A percentile compares a stretch with the other conserved stretches of the same genome.
phyloP scores from a whole-genome alignment of 2,329 filamentous ascomycete species.

The Sarocladium oryzae region DNA sequence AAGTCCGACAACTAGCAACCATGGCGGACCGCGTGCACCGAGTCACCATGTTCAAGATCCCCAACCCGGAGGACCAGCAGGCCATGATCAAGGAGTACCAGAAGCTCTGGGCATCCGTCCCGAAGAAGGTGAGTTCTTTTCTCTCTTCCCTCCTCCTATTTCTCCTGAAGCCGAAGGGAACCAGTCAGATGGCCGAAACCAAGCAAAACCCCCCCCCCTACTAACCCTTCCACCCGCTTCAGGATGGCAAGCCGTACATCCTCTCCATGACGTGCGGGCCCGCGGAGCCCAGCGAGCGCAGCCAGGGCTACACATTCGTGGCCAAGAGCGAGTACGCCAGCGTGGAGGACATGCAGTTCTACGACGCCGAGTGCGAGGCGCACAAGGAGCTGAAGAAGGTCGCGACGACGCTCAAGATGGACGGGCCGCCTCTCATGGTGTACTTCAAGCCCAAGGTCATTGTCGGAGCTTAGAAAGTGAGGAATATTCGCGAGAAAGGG shows the following conservation, averaged over 20 bases:
- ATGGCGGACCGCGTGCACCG: conserved; percentile 41
- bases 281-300: conserved; percentile 50
- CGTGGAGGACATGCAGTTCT: conserved; percentile 63
- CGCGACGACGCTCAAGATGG: conserved; percentile 25
- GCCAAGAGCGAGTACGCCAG: conserved; percentile 58
- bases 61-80: conserved; percentile 35
- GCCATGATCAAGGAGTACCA: conserved; percentile 39
- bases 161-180: too few relatives aligned
- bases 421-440: conserved; percentile 31
- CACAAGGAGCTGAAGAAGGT: conserved; percentile 34
- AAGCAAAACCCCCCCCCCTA: too few relatives aligned
- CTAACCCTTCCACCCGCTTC: background rate
- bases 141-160: too few relatives aligned
- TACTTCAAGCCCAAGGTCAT: conserved; percentile 31
- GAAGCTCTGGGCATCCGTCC: conserved; percentile 23
- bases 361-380: conserved; percentile 48
- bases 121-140: conserved; percentile 32
- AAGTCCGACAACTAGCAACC: conserved; percentile 11
- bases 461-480: background rate
- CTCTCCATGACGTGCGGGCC: conserved; percentile 46
- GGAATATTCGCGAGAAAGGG: background rate
- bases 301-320: conserved; percentile 59
- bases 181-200: too few relatives aligned
- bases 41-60: conserved; percentile 48
- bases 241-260: conserved; percentile 70